A percentile compares a stretch with the other conserved stretches of the same genome.
Conservation (phyloP, 306 rosid species). For the Cyclanthera cordifolia region DNA sequence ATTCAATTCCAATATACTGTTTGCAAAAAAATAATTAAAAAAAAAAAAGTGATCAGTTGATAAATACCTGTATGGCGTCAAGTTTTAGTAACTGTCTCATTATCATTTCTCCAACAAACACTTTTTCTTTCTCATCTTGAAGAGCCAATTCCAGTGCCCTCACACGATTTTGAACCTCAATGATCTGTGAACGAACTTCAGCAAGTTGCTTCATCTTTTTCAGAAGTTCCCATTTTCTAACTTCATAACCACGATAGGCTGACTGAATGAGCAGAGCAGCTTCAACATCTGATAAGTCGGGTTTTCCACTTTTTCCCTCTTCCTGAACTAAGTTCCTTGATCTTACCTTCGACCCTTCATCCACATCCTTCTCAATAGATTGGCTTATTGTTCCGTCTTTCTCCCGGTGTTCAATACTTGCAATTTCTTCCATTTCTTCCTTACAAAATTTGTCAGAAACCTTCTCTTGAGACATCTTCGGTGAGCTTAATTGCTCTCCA, state of each 20-base stretch:
- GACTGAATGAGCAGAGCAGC: conserved; percentile 67
- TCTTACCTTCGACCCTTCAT: background rate
- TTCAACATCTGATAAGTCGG: conserved; percentile 28
- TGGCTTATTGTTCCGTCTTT: background rate
- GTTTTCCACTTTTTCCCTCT: conserved; percentile 7
- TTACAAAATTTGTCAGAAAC: background rate
- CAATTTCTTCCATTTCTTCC: conserved; percentile 14
- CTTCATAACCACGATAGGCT: conserved; percentile 46
- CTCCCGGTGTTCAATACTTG: background rate
- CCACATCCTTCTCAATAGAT: conserved; percentile 9
- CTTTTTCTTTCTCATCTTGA: conserved; percentile 32
- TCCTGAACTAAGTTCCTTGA: background rate
- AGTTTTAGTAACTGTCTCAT: conserved; percentile 60
- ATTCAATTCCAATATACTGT: background rate
- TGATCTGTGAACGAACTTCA: conserved; percentile 35
- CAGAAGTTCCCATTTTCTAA: conserved; percentile 56
- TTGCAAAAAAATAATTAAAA: background rate
- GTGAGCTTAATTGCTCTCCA: background rate
- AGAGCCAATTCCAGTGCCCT: conserved; percentile 29
- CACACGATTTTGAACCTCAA: conserved; percentile 26
- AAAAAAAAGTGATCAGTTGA: background rate
- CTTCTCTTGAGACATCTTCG: background rate
- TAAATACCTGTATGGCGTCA: conserved; percentile 66
- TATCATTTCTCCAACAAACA: conserved; percentile 52
- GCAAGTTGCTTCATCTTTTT: conserved; percentile 59